Evolutionary conservation across 352 stramenopile species (phyloP), one percentile per base, ranked within the genome.

Genomic region (Blastocystis sp.): DNA sequence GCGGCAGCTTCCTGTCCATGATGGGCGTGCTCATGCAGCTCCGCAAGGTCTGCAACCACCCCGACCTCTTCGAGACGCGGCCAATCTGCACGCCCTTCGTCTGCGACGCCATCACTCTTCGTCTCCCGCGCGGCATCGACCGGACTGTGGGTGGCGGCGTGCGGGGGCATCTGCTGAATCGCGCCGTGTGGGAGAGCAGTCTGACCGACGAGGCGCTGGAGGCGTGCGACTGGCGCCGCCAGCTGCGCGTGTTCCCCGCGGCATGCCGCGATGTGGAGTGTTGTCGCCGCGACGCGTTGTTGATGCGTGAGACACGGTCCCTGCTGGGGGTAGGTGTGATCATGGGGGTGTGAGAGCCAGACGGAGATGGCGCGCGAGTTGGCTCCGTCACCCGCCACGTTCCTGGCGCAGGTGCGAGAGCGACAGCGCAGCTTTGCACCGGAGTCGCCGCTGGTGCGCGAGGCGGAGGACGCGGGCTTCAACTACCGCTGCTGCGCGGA

Each of bases 61-160:
- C 96, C n/a, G 96, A 99, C 91, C 91, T 99, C 54, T 99, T 99
- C 91, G 96, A 99, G 89, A 92, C 95, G 42, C 90, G 97, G n/a
- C 95, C 96, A 7, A 98, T 99, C 59, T 91, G 93, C 11, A 98
- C 95, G n/a, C 96, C 97, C 57, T 96, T 98, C 89, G 93, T 94
- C 17, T 66, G 57, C 28, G 43, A 71, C 6, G 34, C 6, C 6
- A 19, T 76, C 52, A 9, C 7, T 9, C 24, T 57, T 4, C 34
- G 14, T 21, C 14, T 59, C 4, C 65, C 65, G 7, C 65, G 65
- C 6, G 14, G 11, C 52, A 38, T 76, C 14, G 6, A 4, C 10
- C 42, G 1, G 65, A 1, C 34, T 4, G 24, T 43, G 4, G 52
- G 24, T 17, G 24, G 38, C 6, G 10, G 63, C n/a, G 9, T 76